These are phyloP conservation scores for Periglandula ipomoeae DNA, from an alignment of 2,329 filamentous ascomycete species.

Conservation along the genomic window DNA sequence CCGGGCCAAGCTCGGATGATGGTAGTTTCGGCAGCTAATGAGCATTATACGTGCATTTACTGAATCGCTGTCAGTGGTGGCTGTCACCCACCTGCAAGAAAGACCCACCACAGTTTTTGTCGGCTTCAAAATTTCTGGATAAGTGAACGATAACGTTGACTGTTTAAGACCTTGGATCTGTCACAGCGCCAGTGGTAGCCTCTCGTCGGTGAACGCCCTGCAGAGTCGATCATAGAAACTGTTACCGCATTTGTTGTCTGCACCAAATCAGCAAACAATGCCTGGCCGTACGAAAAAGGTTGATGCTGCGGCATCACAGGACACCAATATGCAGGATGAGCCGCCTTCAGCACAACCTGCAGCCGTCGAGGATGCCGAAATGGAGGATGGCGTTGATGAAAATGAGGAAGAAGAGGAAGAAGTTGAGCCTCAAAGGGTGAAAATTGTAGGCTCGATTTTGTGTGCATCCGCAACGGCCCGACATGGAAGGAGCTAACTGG, in stretches of 20 bases:
- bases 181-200: neutral
- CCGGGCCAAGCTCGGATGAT: slow-evolving; percentile 11
- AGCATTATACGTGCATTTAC: accelerated
- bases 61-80: no score
- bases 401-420: slow-evolving; percentile 36
- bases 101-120: neutral
- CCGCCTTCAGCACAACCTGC: slow-evolving; percentile 28
- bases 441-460: slow-evolving; percentile 42
- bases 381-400: slow-evolving; percentile 18
- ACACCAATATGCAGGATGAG: slow-evolving; percentile 36
- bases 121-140: slow-evolving; percentile 10
- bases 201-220: no score
- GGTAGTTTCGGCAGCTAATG: neutral
- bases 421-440: slow-evolving; percentile 45
- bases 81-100: neutral
- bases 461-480: neutral
- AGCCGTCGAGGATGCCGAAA: slow-evolving; percentile 25
- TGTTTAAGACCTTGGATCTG: neutral
- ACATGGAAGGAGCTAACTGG: neutral
- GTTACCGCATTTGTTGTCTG: no score
- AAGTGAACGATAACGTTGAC: no score
- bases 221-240: neutral
- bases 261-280: slow-evolving; percentile 19
- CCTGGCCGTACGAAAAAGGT: slow-evolving; percentile 29
- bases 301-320: slow-evolving; percentile 22